Base-by-base conservation (phyloP, 768 basidiomycete genomes). In the Brasilioporus rufonigricans region DNA sequence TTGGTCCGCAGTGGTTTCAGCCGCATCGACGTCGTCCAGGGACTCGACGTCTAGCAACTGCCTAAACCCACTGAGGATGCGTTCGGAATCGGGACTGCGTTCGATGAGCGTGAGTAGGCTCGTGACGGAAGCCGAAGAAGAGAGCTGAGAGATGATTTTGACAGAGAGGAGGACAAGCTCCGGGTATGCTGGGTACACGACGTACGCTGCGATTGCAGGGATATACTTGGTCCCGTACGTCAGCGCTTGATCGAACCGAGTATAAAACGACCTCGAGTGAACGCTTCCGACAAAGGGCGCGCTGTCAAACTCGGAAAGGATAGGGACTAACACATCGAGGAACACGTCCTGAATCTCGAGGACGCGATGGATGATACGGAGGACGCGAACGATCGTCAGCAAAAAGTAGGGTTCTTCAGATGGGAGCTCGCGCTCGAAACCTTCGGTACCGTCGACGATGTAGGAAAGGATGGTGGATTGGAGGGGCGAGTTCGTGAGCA, bases 341-440 rank as follows among this genome's bases (percentile, higher is more conserved):
- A 95, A 97, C 52, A 93, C 80, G 47, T 89, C 86, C 65, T 98
- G 94, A 26, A 93, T 80, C 58, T 93, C 90, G 53, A 98, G 75
- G 0, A 89, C 80, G 1, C 93, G 86, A 57, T 85, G 81, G 16
- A 92, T 77, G 58, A 96, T 91, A 50, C 94, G 78, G 33, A 98
- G 76, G 8, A 91, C 82, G 14, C 93, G 88, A 19, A 86, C 74
- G 58, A 97, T 87, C 4, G 90, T 89, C 44, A 79, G 80, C 32
- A 80, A 78, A 74, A 91, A 91, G 65, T 79, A 84, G 0, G 85
- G 79, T 67, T 91, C 80, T 46, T 89, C 86, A 18, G 82, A 80
- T 0, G 86, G 81, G 24, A 87, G 66, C 18, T 81, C 82, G 61
- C 83, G 84, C 63, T 89, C 86, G 50, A 94, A 85, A 3, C 86